Base-by-base conservation (phyloP, 129 eudicot genomes). In the Chrysanthemum seticuspe region DNA sequence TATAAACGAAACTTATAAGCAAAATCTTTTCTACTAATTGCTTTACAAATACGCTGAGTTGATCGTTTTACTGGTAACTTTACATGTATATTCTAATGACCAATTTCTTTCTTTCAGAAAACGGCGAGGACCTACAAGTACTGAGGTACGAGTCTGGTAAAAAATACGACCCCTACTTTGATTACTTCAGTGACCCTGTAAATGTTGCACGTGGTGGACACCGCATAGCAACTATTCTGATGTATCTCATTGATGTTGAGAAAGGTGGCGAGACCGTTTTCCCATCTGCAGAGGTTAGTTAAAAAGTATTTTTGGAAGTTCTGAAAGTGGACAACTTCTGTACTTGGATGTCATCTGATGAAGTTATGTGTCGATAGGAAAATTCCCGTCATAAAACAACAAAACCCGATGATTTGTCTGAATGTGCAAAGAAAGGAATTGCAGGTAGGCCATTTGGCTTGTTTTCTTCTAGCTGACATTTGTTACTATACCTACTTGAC, bases 181-280 rank as follows among this genome's bases (percentile, higher is more conserved):
- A 90, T 77, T 95, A 95, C 76, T 91, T 95, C 78, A 62, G 80
- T 13, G 99, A 95, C 74, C 84, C 88, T 82, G 96, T 85, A 53
- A 95, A 90, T 82, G 81, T 88, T 78, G 96, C 91, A 63, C 91
- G 83, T 57, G 99, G 99, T 23, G 99, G 99, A 12, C 97, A 95
- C 79, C 93, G 97, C 10, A 79, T 86, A 70, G 99, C 95, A 47
- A 95, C 99, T 60, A 95, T 95, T 21, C 87, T 95, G 25, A 95
- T 95, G 99, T 95, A 95, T 76, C 96, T 95, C 44, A 76, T 83
- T 25, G 87, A 95, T 75, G 99, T 95, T 62, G 86, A 25, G 53
- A 87, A 91, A 82, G 99, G 99, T 12, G 96, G 99, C 57, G 99
- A 95, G 76, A 95, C 99, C 13, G 99, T 95, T 64, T 95, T 95